A percentile compares a stretch with the other conserved stretches of the same genome.
These are phyloP conservation scores for Ophiostoma sp. DNA, from an alignment of 2,329 filamentous ascomycete species.

Conservation along the genomic window DNA sequence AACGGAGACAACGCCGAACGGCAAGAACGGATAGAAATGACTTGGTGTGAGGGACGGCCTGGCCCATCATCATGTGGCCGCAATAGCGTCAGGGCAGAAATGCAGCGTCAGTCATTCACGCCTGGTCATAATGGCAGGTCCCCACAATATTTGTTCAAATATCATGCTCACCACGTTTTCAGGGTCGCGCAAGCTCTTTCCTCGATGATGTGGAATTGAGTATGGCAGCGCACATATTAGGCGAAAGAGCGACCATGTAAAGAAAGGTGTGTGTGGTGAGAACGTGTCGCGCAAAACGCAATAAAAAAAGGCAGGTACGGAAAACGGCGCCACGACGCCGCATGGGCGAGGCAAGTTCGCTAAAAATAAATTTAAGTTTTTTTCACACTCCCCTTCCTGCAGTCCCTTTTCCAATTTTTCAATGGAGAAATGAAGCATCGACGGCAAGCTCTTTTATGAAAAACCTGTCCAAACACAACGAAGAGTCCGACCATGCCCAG, in stretches of 20 bases:
- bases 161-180: not conserved
- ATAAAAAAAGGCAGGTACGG: not conserved
- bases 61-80: not conserved
- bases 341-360: not conserved
- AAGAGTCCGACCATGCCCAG: conserved; percentile 9
- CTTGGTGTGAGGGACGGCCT: not conserved
- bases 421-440: not conserved
- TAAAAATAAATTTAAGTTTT: conserved; percentile 6
- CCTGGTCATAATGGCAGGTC: not conserved
- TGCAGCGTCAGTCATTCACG: not conserved
- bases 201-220: conserved; percentile 1
- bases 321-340: not conserved
- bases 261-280: not conserved
- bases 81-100: not conserved
- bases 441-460: too few species aligned
- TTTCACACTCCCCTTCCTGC: not conserved
- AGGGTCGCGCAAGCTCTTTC: not conserved
- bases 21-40: not conserved
- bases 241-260: not conserved
- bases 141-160: not conserved
- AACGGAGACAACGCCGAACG: not conserved
- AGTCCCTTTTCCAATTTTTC: not conserved
- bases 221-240: not conserved
- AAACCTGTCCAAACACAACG: conserved; percentile 1
- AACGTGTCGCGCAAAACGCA: not conserved